Evolutionary conservation across 1,284 basidiomycete genomes (phyloP).

Genomic region (Ustilago nuda): DNA sequence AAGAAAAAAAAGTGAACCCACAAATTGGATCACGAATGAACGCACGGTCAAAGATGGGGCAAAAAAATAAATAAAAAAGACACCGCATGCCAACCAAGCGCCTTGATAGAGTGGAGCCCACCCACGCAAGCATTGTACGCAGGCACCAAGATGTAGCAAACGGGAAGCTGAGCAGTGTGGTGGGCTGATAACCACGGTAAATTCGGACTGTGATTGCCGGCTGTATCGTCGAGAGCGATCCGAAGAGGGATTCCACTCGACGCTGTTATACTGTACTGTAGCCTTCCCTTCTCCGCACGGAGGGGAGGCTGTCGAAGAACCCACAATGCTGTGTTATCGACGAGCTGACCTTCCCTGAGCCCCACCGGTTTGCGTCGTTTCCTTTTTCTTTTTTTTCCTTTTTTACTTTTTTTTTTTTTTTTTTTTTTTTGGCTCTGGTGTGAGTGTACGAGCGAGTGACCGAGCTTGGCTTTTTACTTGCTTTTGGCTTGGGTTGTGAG

Average conservation of each 20-base stretch:
- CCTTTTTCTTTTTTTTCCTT: too few species aligned
- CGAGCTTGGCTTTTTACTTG: constrained; percentile 5
- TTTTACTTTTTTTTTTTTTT: too few species aligned
- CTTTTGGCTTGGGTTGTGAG: background rate
- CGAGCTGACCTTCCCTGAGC: background rate
- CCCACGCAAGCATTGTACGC: constrained; percentile 5
- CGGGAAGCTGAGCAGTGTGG: background rate
- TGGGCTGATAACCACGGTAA: background rate
- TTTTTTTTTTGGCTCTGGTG: too few species aligned
- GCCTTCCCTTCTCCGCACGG: background rate
- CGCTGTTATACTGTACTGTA: background rate
- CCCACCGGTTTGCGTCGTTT: background rate
- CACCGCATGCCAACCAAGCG: background rate
- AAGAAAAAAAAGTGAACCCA: too few species aligned
- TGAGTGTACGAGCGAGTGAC: background rate
- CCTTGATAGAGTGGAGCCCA: background rate
- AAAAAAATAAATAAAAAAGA: background rate
- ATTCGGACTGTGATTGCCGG: background rate
- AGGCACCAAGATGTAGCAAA: background rate
- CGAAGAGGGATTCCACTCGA: constrained; percentile 15
- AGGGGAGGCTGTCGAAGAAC: background rate
- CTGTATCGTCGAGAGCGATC: background rate
- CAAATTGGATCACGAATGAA: too few species aligned
- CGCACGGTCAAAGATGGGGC: background rate
- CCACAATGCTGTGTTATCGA: background rate